A percentile compares a stretch with the other conserved stretches of the same genome.
Evolutionary conservation across 1,284 basidiomycete genomes (phyloP).

Genomic region (Acaromyces ingoldii): DNA sequence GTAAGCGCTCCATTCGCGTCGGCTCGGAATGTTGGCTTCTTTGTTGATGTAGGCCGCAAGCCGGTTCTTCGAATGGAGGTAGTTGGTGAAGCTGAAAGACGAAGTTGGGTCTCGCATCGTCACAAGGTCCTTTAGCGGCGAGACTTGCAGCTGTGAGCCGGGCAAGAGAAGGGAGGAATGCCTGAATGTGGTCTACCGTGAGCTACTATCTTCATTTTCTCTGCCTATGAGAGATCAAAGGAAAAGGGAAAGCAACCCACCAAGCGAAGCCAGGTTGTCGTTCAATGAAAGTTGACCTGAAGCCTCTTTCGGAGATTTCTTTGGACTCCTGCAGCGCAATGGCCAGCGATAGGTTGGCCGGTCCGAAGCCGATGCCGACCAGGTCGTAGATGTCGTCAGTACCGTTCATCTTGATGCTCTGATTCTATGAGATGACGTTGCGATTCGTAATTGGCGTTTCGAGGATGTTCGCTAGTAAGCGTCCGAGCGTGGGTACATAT

Average conservation of each 20-base stretch:
- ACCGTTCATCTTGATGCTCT: too few species aligned
- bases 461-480: too few species aligned
- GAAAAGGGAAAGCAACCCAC: slow-evolving; percentile 10
- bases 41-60: slow-evolving; percentile 49
- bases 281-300: slow-evolving; percentile 42
- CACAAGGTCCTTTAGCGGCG: slow-evolving; percentile 48
- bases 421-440: too few species aligned
- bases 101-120: slow-evolving; percentile 50
- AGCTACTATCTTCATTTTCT: too few species aligned
- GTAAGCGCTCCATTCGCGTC: slow-evolving; percentile 50
- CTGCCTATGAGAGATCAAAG: too few species aligned
- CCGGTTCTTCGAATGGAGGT: slow-evolving; percentile 41
- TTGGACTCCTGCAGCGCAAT: slow-evolving; percentile 44
- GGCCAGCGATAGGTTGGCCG: slow-evolving; percentile 46
- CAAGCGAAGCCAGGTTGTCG: slow-evolving; percentile 44
- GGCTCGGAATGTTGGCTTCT: slow-evolving; percentile 42
- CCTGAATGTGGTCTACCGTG: not conserved
- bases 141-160: slow-evolving; percentile 49
- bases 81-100: slow-evolving; percentile 46
- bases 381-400: slow-evolving; percentile 35
- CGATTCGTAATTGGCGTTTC: too few species aligned
- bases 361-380: slow-evolving; percentile 46
- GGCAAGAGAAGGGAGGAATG: slow-evolving; percentile 47
- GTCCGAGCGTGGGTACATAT: too few species aligned
- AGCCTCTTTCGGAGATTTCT: slow-evolving; percentile 24